Evolutionary conservation across 805 yeast species (phyloP), one percentile per base, ranked within the genome.

Genomic region (Sugiyamaella lignohabitans): DNA sequence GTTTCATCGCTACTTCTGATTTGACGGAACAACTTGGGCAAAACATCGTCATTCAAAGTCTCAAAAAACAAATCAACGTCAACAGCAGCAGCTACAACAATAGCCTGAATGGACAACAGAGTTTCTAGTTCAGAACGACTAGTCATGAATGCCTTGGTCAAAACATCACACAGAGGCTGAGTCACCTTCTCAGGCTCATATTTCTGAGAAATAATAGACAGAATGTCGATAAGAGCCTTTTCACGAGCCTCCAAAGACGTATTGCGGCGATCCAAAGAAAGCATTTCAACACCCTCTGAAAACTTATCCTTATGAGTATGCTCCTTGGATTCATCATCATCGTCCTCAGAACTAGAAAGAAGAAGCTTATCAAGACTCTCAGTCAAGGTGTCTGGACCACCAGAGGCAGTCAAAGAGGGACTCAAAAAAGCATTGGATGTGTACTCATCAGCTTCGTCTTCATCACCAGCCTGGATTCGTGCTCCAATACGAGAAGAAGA

Each of bases 231-330:
- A 46, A 64, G 49, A 4, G 69, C 66, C 46, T 59, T 53, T 47
- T 64, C 67, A 2, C 68, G 48, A 2, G 60, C 63, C 38, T 56
- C 59, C 10, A 57, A 52, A 4, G 64, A 55, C 6, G 63, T 57
- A 38, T 54, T 58, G 35, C 63, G 53, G 14, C 66, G 43, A 43
- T 63, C 67, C 16, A 54, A 45, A 10, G 53, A 45, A 11, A 64
- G 53, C 21, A 58, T 48, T 43, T 62, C 66, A 3, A 59, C 54
- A 20, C 46, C 43, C 29, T 53, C 52, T 5, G 49, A 45, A 32
- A 55, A 47, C 47, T 42, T 51, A 43, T 55, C 57, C 47, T 38
- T 47, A 16, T 40, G 48, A 20, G 48, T 40, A 21, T 41, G 30
- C 30, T 40, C 21, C 10, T 35, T 42, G 2, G 44, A 29, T n/a